Base-by-base conservation (phyloP, 306 rosid species). In the Medicago lupulina region DNA sequence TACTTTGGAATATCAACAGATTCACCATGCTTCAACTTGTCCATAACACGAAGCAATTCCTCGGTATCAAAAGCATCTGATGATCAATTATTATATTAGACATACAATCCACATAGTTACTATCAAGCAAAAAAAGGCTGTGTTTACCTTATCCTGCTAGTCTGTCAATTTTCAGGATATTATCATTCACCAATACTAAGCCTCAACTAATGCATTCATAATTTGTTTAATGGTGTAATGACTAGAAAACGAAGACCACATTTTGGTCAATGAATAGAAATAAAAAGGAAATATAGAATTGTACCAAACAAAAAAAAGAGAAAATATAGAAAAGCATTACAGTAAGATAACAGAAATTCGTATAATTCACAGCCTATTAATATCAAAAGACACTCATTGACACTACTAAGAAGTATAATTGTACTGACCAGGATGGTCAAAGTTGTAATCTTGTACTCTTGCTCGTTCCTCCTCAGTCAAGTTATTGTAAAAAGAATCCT, bases 341-440 rank as follows among this genome's bases (percentile, higher is more conserved):
- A 54, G 14, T 11, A n/a, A 70, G 28, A 34, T 2, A 49, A 14
- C 15, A 60, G 28, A n/a, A n/a, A n/a, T n/a, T n/a, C n/a, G n/a
- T n/a, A n/a, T n/a, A n/a, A n/a, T n/a, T n/a, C n/a, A n/a, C n/a
- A n/a, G n/a, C n/a, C n/a, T n/a, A n/a, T n/a, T 40, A 54, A 63
- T 25, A 50, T 50, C 39, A 70, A 76, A 50, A 58, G 61, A 43
- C 54, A 70, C 54, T 80, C 66, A 28, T 13, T 19, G 13, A 80
- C 65, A 47, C n/a, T 21, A 21, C 1, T 25, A 57, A 75, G 70
- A 18, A 68, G 55, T 70, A 51, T 13, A 61, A 79, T 49, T 60
- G 70, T 75, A 80, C 99, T 86, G 61, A 95, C 98, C 97, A 77
- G 97, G 99, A 86, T 96, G 99, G 79, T 96, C 99, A 83, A 96